These are phyloP conservation scores for Saprolegnia diclina DNA, from an alignment of 352 stramenopile genomes.

Conservation along the genomic window DNA sequence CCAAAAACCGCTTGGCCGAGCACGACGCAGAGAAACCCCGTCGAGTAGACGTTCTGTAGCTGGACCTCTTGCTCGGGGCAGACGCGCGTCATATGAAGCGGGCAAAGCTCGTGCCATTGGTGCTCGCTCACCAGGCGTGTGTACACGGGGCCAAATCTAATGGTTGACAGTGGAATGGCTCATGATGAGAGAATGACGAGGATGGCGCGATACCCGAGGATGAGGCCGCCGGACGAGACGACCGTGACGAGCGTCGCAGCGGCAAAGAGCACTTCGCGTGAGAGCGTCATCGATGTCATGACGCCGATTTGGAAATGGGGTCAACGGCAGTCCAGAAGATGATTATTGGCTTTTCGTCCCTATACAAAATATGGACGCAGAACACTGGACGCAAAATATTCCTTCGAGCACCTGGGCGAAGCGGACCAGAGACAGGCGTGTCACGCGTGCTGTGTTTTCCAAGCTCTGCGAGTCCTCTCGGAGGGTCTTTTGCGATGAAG, in stretches of 20 bases:
- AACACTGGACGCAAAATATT: too few species aligned
- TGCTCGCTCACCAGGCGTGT: conserved; percentile 13
- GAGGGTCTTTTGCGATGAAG: too few species aligned
- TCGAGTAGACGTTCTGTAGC: conserved; percentile 21
- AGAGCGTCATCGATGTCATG: conserved; percentile 27
- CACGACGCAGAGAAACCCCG: conserved; percentile 18
- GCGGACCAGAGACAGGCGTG: too few species aligned
- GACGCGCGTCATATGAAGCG: conserved; percentile 9
- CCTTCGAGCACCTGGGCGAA: too few species aligned
- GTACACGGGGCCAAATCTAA: conserved; percentile 23
- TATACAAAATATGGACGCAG: too few species aligned
- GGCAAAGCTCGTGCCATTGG: conserved; percentile 25
- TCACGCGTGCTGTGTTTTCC: too few species aligned
- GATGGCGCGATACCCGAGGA: background rate
- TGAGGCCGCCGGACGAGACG: conserved; percentile 2
- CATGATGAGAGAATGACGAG: background rate
- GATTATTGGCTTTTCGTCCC: too few species aligned
- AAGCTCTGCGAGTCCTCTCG: too few species aligned
- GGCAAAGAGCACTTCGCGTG: conserved; percentile 24
- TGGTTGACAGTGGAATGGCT: too few species aligned
- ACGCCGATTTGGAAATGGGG: background rate
- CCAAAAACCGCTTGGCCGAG: conserved; percentile 23
- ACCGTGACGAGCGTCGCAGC: background rate
- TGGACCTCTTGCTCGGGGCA: conserved; percentile 25
- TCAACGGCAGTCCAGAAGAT: background rate